A percentile compares a stretch with the other conserved stretches of the same genome.
phyloP scores from a whole-genome alignment of 345 rosid genomes.

The Cardamine resedifolia region DNA sequence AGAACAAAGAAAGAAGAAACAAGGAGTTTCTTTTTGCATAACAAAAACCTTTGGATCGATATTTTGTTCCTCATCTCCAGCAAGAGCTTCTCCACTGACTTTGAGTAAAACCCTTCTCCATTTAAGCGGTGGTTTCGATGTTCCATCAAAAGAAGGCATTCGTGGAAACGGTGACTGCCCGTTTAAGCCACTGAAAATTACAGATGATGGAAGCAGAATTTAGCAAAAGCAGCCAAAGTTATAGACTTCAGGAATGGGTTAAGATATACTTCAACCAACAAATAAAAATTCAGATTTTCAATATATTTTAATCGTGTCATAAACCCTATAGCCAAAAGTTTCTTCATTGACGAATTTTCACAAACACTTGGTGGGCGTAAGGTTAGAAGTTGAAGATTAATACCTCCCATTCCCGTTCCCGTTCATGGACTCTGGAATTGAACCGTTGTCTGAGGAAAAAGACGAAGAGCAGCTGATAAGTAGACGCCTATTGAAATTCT shows the following conservation, averaged over 20 bases:
- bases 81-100: conserved; percentile 98
- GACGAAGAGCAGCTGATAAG: conserved; percentile 53
- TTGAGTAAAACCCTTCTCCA: conserved; percentile 97
- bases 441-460: conserved; percentile 48
- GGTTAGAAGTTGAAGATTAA: neutral
- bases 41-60: conserved; percentile 81
- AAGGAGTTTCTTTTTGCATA: conserved; percentile 2
- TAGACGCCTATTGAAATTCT: conserved; percentile 37
- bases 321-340: conserved; percentile 22
- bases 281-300: neutral
- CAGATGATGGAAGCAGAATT: neutral
- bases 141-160: conserved; percentile 51
- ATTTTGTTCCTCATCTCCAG: conserved; percentile 76
- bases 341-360: conserved; percentile 41
- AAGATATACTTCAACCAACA: neutral
- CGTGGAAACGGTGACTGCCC: conserved; percentile 59
- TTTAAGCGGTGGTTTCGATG: conserved; percentile 54
- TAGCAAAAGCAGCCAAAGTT: neutral
- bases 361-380: conserved; percentile 42
- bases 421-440: conserved; percentile 48
- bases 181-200: conserved; percentile 33
- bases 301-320: neutral
- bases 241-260: neutral
- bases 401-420: conserved; percentile 43
- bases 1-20: conserved; percentile 2